Evolutionary conservation across 352 stramenopile species (phyloP).

Genomic region (Pythium sp.): DNA sequence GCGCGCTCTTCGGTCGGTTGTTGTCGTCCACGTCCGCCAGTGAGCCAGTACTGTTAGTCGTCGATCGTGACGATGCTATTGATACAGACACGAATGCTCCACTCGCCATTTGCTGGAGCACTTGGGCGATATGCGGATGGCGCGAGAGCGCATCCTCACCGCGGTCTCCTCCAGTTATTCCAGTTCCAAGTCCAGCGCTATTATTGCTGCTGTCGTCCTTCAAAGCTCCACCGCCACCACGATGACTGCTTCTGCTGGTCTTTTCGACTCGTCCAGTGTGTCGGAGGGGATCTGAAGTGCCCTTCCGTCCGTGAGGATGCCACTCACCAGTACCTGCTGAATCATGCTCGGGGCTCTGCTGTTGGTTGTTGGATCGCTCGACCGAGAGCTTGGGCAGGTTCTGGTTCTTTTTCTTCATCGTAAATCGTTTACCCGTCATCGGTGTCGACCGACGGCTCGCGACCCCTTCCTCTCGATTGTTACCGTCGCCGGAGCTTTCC

Average conservation of each 20-base stretch:
- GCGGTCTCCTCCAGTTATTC: slow-evolving; percentile 3
- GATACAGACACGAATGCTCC: slow-evolving; percentile 6
- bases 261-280: neutral
- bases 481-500: neutral
- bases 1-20: neutral
- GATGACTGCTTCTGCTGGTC: neutral
- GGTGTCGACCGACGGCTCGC: neutral
- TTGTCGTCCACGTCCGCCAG: neutral
- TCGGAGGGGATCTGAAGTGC: neutral
- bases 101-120: slow-evolving; percentile 32
- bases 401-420: neutral
- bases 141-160: slow-evolving; percentile 30
- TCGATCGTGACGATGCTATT: neutral
- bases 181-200: neutral
- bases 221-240: neutral
- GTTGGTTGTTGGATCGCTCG: slow-evolving; percentile 3
- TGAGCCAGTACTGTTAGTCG: neutral
- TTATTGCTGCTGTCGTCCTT: neutral
- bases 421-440: neutral
- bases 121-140: slow-evolving; percentile 44
- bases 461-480: neutral
- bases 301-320: neutral
- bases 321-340: neutral
- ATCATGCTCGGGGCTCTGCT: neutral
- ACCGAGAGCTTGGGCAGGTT: slow-evolving; percentile 1